Evolutionary conservation across 345 rosid genomes (phyloP).

Genomic region (Syzygium grande): DNA sequence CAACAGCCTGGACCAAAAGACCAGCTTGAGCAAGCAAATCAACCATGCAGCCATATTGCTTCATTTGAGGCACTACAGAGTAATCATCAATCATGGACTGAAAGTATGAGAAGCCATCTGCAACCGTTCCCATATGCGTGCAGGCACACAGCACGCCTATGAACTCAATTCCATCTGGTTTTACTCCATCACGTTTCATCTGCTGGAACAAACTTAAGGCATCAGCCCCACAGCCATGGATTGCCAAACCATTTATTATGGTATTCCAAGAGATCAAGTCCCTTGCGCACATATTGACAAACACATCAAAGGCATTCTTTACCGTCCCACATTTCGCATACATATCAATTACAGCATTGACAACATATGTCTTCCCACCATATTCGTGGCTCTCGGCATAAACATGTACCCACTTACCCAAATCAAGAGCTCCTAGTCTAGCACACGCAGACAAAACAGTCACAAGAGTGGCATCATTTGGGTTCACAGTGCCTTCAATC

Average conservation of each 20-base stretch:
- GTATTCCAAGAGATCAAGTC: conserved; percentile 87
- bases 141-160: conserved; percentile 64
- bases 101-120: not conserved
- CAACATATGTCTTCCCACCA: conserved; percentile 43
- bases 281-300: conserved; percentile 36
- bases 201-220: conserved; percentile 52
- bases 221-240: conserved; percentile 57
- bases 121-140: conserved; percentile 65
- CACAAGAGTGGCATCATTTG: conserved; percentile 78
- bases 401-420: conserved; percentile 62
- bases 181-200: conserved; percentile 40
- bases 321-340: conserved; percentile 79
- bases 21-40: conserved; percentile 79
- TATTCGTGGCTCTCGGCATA: conserved; percentile 48
- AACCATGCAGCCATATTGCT: conserved; percentile 55
- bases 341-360: conserved; percentile 76
- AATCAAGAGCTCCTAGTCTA: conserved; percentile 66
- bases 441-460: conserved; percentile 71
- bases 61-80: not conserved
- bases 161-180: conserved; percentile 72
- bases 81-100: not conserved
- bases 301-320: conserved; percentile 47
- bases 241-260: conserved; percentile 57
- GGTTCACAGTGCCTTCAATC: conserved; percentile 10
- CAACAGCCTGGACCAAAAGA: conserved; percentile 56